Evolutionary conservation across 2,329 filamentous ascomycete species (phyloP), one percentile per base, ranked within the genome.

Genomic region (Neospermospora avenae): DNA sequence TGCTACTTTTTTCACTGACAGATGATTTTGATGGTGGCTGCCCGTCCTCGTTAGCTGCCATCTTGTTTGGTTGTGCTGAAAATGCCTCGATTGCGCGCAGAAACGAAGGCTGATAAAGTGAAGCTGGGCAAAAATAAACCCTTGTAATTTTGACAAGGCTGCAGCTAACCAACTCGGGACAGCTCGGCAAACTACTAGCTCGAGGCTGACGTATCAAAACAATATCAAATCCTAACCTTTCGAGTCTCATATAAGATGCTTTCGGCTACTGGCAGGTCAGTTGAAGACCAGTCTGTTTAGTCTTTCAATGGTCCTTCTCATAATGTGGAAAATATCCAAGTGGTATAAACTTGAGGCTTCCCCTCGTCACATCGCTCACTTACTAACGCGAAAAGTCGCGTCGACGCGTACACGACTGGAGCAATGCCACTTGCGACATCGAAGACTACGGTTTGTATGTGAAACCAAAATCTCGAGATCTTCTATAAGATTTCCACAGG

Each of bases 21-120:
- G 63, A 46, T n/a, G 60, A 28, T 22, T 78, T 87, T 11, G 64
- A 60, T 11, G 44, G 34, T 7, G 22, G 11, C 3, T n/a, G 25
- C 14, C 37, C 55, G 60, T 48, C 51, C 22, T 61, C 52, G 45
- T 37, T 25, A 18, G 54, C 49, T 8, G 60, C 52, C 58, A 63
- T 65, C 13, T 39, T 58, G 10, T 14, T 52, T n/a, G 24, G 3
- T 18, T 37, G 42, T 42, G 34, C 14, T 44, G 22, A 41, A 7
- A 8, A 37, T 46, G n/a, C n/a, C n/a, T n/a, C n/a, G 37, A 34
- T 25, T 37, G 24, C 42, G 37, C n/a, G 25, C 14, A 42, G 35
- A 16, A 5, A n/a, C n/a, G n/a, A 46, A 53, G 51, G 48, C 34
- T 45, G 28, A 28, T 48, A 13, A 35, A 49, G 16, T 11, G 1